Evolutionary conservation across 805 yeast species (phyloP).

Genomic region (Ogataea pignaliae): DNA sequence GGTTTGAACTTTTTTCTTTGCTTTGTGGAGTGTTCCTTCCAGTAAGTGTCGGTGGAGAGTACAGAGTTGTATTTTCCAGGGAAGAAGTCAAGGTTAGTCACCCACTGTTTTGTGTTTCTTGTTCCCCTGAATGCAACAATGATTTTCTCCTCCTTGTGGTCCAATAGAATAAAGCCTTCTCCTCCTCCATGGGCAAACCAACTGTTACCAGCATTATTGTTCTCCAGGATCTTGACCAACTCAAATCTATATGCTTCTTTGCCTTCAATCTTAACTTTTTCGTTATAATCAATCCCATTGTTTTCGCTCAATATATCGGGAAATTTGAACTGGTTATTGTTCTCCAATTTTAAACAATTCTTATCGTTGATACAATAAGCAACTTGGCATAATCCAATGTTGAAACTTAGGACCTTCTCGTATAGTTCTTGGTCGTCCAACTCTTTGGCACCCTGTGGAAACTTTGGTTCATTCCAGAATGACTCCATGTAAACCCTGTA

Average conservation of each 20-base stretch:
- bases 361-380: conserved; percentile 19
- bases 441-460: too few species aligned
- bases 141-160: conserved; percentile 10
- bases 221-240: conserved; percentile 9
- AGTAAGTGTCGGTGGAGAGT: conserved; percentile 2
- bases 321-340: conserved; percentile 8
- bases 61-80: conserved; percentile 9
- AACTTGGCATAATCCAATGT: conserved; percentile 11
- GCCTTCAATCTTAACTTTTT: neutral
- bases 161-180: conserved; percentile 16
- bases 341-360: conserved; percentile 4
- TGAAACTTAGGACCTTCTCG: too few species aligned
- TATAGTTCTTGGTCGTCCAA: too few species aligned
- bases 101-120: conserved; percentile 14
- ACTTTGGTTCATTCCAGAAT: too few species aligned
- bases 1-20: neutral
- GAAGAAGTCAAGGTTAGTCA: conserved; percentile 14
- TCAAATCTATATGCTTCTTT: conserved; percentile 6
- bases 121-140: conserved; percentile 17
- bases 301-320: conserved; percentile 8
- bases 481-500: too few species aligned
- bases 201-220: conserved; percentile 2
- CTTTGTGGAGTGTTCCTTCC: conserved; percentile 4
- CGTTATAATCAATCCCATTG: conserved; percentile 9
- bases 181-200: conserved; percentile 18